Conservation (phyloP, 257 asterid species). For the Gentiana straminea region DNA sequence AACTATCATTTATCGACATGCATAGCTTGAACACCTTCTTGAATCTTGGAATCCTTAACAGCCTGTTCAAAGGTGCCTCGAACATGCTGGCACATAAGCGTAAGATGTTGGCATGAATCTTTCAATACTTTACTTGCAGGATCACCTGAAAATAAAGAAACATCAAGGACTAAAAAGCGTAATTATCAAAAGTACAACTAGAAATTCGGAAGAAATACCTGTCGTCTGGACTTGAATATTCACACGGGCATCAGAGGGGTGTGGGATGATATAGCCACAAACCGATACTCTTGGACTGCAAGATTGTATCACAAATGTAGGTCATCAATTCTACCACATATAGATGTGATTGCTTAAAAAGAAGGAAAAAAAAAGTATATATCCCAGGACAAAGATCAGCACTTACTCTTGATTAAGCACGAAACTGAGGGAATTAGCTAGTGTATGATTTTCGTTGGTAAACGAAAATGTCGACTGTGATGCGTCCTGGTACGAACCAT, state of each 20-base stretch:
- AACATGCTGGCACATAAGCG: slow-evolving; percentile 58
- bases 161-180: too few relatives aligned
- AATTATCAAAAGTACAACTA: too few relatives aligned
- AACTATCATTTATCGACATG: slow-evolving; percentile 12
- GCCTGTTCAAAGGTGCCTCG: slow-evolving; percentile 65
- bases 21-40: slow-evolving; percentile 15
- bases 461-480: slow-evolving; percentile 73
- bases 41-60: slow-evolving; percentile 34
- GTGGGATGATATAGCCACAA: slow-evolving; percentile 93
- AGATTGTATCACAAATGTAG: not conserved
- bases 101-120: slow-evolving; percentile 78
- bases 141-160: slow-evolving; percentile 41
- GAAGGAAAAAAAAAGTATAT: too few relatives aligned
- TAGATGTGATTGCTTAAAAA: not conserved
- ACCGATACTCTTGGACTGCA: slow-evolving; percentile 80
- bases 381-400: not conserved
- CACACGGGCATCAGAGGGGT: slow-evolving; percentile 88
- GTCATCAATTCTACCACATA: not conserved
- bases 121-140: slow-evolving; percentile 74
- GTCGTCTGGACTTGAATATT: slow-evolving; percentile 90
- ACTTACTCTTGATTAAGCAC: slow-evolving; percentile 85
- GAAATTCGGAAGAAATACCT: slow-evolving; percentile 33
- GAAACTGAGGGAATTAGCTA: slow-evolving; percentile 70
- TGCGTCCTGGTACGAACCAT: slow-evolving; percentile 46
- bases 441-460: slow-evolving; percentile 80